These are phyloP conservation scores for Sphagnum tenellum DNA, from an alignment of 225 moss, liverwort and hornwort genomes.

Conservation along the genomic window DNA sequence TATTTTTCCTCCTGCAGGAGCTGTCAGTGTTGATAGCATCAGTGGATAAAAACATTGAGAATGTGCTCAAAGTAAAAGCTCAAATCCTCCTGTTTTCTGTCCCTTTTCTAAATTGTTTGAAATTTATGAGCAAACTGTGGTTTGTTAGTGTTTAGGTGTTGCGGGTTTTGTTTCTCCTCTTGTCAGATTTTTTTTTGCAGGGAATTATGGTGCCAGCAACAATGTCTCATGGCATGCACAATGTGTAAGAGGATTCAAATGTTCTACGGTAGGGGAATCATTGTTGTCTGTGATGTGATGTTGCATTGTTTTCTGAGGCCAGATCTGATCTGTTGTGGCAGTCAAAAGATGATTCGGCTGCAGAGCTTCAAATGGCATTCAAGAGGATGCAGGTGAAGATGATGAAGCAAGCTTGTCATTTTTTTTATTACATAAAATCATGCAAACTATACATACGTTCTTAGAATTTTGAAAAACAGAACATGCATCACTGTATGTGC, in stretches of 20 bases:
- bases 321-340: conserved; percentile 10
- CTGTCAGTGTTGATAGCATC: conserved; percentile 49
- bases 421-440: background rate
- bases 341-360: conserved; percentile 59
- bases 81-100: background rate
- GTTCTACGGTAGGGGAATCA: no score
- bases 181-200: background rate
- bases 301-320: no score
- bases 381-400: conserved; percentile 52
- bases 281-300: no score
- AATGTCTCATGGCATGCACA: no score
- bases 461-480: no score
- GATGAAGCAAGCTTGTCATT: background rate
- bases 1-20: conserved; percentile 20
- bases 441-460: background rate
- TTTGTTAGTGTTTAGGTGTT: no score
- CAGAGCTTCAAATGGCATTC: conserved; percentile 50
- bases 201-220: background rate
- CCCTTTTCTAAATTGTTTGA: no score
- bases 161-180: no score
- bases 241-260: no score
- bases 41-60: conserved; percentile 54
- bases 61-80: conserved; percentile 34
- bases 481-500: background rate
- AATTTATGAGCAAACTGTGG: no score